Base-by-base conservation (phyloP, 306 rosid genomes). In the Boehmeria nivea region DNA sequence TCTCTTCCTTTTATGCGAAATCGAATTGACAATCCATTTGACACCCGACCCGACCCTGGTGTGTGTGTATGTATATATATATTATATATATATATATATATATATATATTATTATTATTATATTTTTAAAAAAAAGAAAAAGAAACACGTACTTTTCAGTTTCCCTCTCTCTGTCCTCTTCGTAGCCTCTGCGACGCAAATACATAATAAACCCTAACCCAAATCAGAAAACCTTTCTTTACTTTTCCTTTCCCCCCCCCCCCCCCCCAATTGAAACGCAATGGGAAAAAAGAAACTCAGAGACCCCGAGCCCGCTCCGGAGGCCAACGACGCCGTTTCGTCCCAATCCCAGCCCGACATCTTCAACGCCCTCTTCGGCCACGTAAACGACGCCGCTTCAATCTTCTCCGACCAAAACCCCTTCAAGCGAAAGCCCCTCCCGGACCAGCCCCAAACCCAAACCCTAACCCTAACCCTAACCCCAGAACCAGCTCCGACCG, bases 341-440 rank as follows among this genome's bases (percentile, higher is more conserved):
- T 1, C 77, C 46, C 53, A 78, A 14, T 28, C 83, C 50, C 56
- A 78, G 19, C 42, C 86, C 48, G 72, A 73, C 64, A 55, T 84
- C 23, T 91, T 87, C 79, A 26, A 11, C 28, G 56, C 72, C 16
- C 79, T 87, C 11, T 91, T 87, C 36, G 87, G 78, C 52, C 71
- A 51, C 60, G 66, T 24, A 17, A 55, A 77, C 2, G 77, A 55
- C 33, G 22, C 63, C 63, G 10, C 49, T 59, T 77, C 89, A 14
- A 78, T 91, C 12, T 91, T 91, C 69, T 91, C 96, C n/a, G 85
- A 72, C 0, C 52, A 50, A 16, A 91, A 91, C 51, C 96, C 96
- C 0, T 87, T 72, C 63, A 55, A 79, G 3, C 73, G 87, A 52
- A 84, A 73, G 58, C 71, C 74, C 51, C 16, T 11, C 49, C 60